Conservation (phyloP, 345 rosid genomes). For the Eucalyptus pauciflora region DNA sequence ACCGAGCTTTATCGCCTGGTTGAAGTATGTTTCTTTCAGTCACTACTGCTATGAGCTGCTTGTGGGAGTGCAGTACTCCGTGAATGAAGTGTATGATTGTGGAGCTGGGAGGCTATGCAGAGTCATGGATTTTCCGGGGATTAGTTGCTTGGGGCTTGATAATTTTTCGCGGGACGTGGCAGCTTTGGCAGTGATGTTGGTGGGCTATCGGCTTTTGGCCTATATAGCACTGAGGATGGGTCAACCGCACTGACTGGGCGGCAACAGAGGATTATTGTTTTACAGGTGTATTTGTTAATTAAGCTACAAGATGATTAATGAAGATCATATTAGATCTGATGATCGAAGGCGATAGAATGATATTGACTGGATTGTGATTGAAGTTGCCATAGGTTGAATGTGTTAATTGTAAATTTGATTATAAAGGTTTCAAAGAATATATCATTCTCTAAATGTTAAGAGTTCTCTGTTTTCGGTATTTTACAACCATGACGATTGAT, state of each 20-base stretch:
- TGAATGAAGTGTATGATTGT: conserved; percentile 50
- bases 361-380: background rate
- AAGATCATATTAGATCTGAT: background rate
- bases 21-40: conserved; percentile 78
- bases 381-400: background rate
- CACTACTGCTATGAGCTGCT: conserved; percentile 85
- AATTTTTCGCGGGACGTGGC: conserved; percentile 45
- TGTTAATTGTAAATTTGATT: background rate
- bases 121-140: conserved; percentile 66
- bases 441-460: background rate
- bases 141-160: conserved; percentile 35
- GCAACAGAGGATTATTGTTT: background rate
- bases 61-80: conserved; percentile 63
- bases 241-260: conserved; percentile 16
- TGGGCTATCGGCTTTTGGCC: conserved; percentile 70
- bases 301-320: background rate
- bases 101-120: conserved; percentile 41
- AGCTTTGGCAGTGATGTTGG: conserved; percentile 58
- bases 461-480: background rate
- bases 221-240: conserved; percentile 54
- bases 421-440: background rate
- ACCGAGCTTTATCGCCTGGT: conserved; percentile 73
- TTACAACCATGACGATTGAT: background rate
- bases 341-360: background rate
- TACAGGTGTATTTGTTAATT: background rate